Evolutionary conservation across 1,284 basidiomycete species (phyloP).

Genomic region (Apiotrichum siamense): DNA sequence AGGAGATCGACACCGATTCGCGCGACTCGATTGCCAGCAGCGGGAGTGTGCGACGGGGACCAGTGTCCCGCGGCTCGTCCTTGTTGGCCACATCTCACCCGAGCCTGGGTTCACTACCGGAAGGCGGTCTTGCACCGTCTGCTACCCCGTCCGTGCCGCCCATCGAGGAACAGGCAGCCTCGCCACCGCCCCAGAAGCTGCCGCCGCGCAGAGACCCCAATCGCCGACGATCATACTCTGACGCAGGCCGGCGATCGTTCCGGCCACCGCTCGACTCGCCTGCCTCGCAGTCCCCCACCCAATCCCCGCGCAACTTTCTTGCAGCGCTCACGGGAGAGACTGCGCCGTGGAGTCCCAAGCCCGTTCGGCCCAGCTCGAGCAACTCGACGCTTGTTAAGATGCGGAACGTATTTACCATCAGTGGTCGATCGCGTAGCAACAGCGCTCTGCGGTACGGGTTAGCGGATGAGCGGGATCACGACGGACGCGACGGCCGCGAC

Average conservation of each 20-base stretch:
- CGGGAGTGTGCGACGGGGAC: not conserved
- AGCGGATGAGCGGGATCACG: conserved; percentile 31
- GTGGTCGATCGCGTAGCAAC: conserved; percentile 28
- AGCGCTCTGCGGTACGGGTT: conserved; percentile 26
- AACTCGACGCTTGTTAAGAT: conserved; percentile 37
- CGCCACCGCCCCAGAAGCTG: not conserved
- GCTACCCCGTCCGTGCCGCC: not conserved
- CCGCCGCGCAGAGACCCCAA: not conserved
- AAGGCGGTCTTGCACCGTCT: not conserved
- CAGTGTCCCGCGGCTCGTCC: not conserved
- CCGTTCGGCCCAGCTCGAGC: conserved; percentile 30
- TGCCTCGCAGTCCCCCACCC: not conserved
- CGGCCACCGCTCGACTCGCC: not conserved
- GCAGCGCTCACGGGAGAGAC: not conserved
- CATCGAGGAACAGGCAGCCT: not conserved
- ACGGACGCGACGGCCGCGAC: conserved; percentile 2
- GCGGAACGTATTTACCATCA: conserved; percentile 34
- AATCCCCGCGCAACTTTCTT: not conserved
- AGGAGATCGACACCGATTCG: not conserved
- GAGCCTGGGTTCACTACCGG: not conserved
- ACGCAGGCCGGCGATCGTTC: conserved; percentile 5
- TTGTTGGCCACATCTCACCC: not conserved
- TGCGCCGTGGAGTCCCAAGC: not conserved
- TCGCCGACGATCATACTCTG: conserved; percentile 14
- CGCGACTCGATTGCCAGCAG: not conserved